These are phyloP conservation scores for Boeremia lycopersici DNA, from an alignment of 2,329 filamentous ascomycete genomes.

Conservation along the genomic window DNA sequence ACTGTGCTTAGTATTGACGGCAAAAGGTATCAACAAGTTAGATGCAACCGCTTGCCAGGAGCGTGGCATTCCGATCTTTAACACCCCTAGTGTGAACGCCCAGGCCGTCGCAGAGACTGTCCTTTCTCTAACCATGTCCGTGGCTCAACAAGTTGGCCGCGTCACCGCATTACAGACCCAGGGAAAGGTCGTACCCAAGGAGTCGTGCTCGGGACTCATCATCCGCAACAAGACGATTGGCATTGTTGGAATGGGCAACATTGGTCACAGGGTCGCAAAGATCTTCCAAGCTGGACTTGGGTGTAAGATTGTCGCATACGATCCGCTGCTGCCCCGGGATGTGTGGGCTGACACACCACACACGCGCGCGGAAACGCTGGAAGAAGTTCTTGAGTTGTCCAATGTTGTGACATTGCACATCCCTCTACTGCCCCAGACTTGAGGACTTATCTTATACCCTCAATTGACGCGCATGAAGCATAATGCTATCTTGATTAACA, in stretches of 20 bases:
- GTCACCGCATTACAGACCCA: constrained; percentile 35
- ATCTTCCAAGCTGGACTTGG: constrained; percentile 21
- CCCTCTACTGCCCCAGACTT: constrained; percentile 29
- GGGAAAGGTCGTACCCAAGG: constrained; percentile 48
- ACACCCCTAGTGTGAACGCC: constrained; percentile 56
- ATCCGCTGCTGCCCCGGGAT: constrained; percentile 50
- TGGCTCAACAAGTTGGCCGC: constrained; percentile 33
- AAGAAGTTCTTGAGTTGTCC: constrained; percentile 19
- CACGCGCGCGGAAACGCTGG: constrained; percentile 24
- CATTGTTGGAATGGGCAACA: constrained; percentile 55
- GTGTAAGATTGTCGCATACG: constrained; percentile 20
- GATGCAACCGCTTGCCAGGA: constrained; percentile 49
- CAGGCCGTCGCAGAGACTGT: constrained; percentile 52
- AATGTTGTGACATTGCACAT: constrained; percentile 32
- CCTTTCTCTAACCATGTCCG: constrained; percentile 45
- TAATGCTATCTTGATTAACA: constrained; percentile 54
- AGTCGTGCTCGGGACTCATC: constrained; percentile 50
- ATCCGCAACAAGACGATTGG: constrained; percentile 53
- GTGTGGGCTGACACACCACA: constrained; percentile 41
- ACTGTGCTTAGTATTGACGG: background rate
- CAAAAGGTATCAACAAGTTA: constrained; percentile 51
- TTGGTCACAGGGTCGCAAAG: constrained; percentile 23
- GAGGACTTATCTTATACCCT: constrained; percentile 35
- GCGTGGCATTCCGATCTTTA: constrained; percentile 53
- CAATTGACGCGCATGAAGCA: constrained; percentile 52